Evolutionary conservation across 495 filamentous ascomycete species (phyloP).

Genomic region (Penicillium coprophilum): DNA sequence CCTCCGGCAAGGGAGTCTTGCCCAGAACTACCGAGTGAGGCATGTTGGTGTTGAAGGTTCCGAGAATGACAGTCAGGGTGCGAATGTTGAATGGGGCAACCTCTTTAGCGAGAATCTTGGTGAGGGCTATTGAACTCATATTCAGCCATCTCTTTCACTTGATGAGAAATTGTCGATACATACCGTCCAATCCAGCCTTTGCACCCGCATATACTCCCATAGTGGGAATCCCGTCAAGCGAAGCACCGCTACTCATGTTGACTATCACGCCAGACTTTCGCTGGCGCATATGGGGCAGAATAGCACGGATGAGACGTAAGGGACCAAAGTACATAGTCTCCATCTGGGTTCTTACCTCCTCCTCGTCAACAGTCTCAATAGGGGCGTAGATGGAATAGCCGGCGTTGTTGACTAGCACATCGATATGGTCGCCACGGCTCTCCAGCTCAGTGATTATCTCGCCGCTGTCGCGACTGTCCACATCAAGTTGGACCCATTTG

Average conservation of each 20-base stretch:
- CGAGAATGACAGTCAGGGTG: constrained; percentile 48
- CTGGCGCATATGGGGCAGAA: constrained; percentile 50
- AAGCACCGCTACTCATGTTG: constrained; percentile 49
- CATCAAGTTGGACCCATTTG: constrained; percentile 40
- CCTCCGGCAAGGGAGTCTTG: constrained; percentile 18
- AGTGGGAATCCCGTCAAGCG: constrained; percentile 38
- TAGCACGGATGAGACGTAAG: constrained; percentile 44
- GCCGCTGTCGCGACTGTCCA: constrained; percentile 34
- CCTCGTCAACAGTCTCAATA: constrained; percentile 28
- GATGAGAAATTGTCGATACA: too few relatives aligned
- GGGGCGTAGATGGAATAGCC: constrained; percentile 29
- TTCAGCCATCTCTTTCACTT: too few relatives aligned
- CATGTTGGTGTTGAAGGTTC: constrained; percentile 48
- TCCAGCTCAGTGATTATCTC: constrained; percentile 14
- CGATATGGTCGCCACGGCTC: constrained; percentile 17
- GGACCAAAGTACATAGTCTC: constrained; percentile 51
- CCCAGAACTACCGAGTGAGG: constrained; percentile 15
- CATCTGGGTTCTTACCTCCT: constrained; percentile 23
- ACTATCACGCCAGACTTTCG: constrained; percentile 42
- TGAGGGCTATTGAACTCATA: constrained; percentile 24
- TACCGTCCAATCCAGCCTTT: constrained; percentile 54
- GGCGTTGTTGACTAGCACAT: constrained; percentile 36
- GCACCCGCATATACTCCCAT: constrained; percentile 51
- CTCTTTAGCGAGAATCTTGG: constrained; percentile 34
- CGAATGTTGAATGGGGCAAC: constrained; percentile 44